Evolutionary conservation across 116 monocot genomes (phyloP).

Genomic region (Cymodocea nodosa): DNA sequence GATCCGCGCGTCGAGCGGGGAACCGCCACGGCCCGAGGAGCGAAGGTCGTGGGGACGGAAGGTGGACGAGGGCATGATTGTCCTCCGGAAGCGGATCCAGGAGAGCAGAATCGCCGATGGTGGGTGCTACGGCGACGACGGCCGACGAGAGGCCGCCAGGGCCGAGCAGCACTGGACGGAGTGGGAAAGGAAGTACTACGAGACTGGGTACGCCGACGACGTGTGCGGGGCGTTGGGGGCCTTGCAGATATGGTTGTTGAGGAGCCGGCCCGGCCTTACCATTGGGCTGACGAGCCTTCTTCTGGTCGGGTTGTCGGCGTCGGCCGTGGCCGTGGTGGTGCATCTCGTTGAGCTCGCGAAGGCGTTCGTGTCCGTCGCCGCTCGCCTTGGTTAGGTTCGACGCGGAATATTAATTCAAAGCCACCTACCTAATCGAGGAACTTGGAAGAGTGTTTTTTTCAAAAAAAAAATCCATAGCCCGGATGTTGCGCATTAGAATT

Average conservation of each 20-base stretch:
- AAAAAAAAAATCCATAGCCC: too few relatives aligned
- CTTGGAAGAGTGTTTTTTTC: too few relatives aligned
- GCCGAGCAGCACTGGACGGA: slow-evolving; percentile 1
- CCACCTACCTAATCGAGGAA: too few relatives aligned
- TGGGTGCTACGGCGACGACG: neutral
- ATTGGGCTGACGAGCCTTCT: too few relatives aligned
- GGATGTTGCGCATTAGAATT: too few relatives aligned
- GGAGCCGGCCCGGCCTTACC: too few relatives aligned
- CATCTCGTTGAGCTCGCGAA: too few relatives aligned
- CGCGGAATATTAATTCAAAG: too few relatives aligned
- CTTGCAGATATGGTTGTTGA: neutral
- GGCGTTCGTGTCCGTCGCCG: too few relatives aligned
- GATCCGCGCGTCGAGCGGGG: neutral
- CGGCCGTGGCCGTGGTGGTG: too few relatives aligned
- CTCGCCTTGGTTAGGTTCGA: too few relatives aligned
- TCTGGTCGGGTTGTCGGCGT: too few relatives aligned
- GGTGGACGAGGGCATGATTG: slow-evolving; percentile 15
- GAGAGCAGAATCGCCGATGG: slow-evolving; percentile 6
- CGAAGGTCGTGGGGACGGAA: slow-evolving; percentile 6
- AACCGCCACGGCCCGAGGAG: neutral
- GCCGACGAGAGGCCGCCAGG: neutral
- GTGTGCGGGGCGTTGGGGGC: neutral
- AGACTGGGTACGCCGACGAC: slow-evolving; percentile 2
- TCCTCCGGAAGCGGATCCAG: slow-evolving; percentile 1
- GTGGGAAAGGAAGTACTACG: slow-evolving; percentile 15